Evolutionary conservation across 176 grass and related monocot genomes (phyloP), one percentile per base, ranked within the genome.

Genomic region (Guadua angustifolia): DNA sequence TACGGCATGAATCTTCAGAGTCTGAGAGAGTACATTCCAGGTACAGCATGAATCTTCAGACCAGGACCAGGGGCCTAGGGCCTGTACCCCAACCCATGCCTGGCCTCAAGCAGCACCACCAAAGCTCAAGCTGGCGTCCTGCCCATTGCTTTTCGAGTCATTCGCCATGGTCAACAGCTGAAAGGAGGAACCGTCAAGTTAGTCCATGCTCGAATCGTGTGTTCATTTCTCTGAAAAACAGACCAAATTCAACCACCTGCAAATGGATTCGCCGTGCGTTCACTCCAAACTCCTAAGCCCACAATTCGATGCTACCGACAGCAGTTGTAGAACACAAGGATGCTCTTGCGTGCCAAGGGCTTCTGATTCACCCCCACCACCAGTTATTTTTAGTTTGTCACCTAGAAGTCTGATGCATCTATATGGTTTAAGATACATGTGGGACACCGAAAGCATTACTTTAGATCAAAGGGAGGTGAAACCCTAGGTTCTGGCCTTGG

Each of bases 401-500:
- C 52, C 88, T 83, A 47, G 67, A 68, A 83, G 50, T 79, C 67
- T 62, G 79, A 68, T 40, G 33, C 24, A 63, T 62, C 75, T 35
- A 49, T 59, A 83, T 61, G 79, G 74, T 80, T 84, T 61, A 55
- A 52, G 69, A 52, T 90, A 79, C 84, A 61, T 87, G 67, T 73
- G 58, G 67, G 73, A 33, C n/a, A 67, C 18, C 21, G 6, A 44
- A 26, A 58, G 38, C n/a, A 69, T 86, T 69, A 61, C 66, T 83
- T 74, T 83, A 83, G 59, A 83, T 40, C 29, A 74, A 79, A 12
- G 17, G 49, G 69, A 74, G 60, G 88, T 60, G 44, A 84, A 84
- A 24, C 69, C 86, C 89, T 50, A 88, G 66, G 78, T 10, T 67
- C 33, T 44, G 58, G 82, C 84, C 75, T 88, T 81, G 86, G 64